Evolutionary conservation across 2,329 filamentous ascomycete species (phyloP), one percentile per base, ranked within the genome.

Genomic region (Shiraia bambusicola): DNA sequence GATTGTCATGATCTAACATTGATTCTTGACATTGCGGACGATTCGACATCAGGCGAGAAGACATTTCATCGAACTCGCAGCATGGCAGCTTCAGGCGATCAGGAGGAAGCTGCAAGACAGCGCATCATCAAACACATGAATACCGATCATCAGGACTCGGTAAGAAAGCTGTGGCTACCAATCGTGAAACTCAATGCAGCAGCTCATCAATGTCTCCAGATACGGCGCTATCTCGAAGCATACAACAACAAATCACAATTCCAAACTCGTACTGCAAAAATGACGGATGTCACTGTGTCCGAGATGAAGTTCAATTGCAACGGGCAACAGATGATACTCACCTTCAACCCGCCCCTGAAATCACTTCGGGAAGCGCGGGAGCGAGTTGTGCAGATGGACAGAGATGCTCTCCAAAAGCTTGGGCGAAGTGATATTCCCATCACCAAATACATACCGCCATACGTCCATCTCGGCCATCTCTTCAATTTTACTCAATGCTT

Each of bases 121-220:
- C 81, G 83, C 44, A 84, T 89, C 66, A 80, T 92, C 61, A 76
- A 76, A 25, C 91, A 96, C 74, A 93, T 96, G 88, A 95, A 96
- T 72, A 74, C 75, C 30, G 86, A 92, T 68, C 92, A 95, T 71
- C 73, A 77, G 37, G 78, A 81, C 55, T 88, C 88, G 43, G 81
- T 75, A 64, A 28, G 41, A 16, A n/a, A n/a, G n/a, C n/a, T n/a
- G n/a, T n/a, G n/a, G n/a, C n/a, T 28, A 11, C 15, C 35, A 15
- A 32, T 26, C 33, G 15, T 29, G 17, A 16, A 24, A 7, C 17
- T 16, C 32, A 37, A 22, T 17, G 13, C 31, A 33, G 30, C 34
- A 32, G 16, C 37, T 48, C 28, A 56, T 41, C 40, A 36, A 11
- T 43, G 27, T 52, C 27, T 31, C 6, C 29, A 76, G 74, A 61